Conservation (phyloP, 2,329 filamentous ascomycete species). For the Leptographium galeiforme region DNA sequence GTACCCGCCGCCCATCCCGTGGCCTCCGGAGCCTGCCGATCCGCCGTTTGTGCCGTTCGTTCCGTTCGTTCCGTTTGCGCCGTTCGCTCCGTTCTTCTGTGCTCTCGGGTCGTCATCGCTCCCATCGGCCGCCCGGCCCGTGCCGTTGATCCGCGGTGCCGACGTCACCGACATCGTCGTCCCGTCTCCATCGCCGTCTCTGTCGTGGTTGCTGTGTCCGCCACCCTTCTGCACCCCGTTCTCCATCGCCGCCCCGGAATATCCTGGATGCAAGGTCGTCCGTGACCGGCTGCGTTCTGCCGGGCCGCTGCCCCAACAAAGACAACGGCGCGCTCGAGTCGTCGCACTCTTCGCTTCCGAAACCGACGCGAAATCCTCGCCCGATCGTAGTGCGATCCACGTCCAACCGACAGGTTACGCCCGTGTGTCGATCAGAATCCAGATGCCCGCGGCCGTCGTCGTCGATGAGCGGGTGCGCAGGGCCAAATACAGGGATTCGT, state of each 20-base stretch:
- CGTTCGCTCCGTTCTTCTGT: not conserved
- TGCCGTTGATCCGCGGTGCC: constrained; percentile 1
- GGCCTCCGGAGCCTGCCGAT: constrained; percentile 12
- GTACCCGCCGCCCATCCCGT: constrained; percentile 9
- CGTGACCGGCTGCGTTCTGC: not conserved
- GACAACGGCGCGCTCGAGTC: not conserved
- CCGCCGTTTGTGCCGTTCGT: not conserved
- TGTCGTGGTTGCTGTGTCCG: constrained; percentile 41
- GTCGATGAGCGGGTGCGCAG: not conserved
- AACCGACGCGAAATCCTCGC: no score
- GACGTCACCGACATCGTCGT: constrained; percentile 7
- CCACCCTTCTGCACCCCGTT: constrained; percentile 35
- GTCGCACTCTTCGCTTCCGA: not conserved
- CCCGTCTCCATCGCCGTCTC: constrained; percentile 20
- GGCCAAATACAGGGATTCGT: not conserved
- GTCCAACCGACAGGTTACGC: no score
- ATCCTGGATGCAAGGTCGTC: not conserved
- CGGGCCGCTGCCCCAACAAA: not conserved
- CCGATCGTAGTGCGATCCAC: no score
- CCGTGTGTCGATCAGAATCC: not conserved
- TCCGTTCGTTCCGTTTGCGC: not conserved
- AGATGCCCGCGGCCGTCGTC: not conserved
- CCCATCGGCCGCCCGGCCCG: not conserved
- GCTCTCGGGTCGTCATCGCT: not conserved
- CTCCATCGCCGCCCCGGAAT: constrained; percentile 14